Conservation (phyloP, 495 filamentous ascomycete species). For the Penicillium pulvis region DNA sequence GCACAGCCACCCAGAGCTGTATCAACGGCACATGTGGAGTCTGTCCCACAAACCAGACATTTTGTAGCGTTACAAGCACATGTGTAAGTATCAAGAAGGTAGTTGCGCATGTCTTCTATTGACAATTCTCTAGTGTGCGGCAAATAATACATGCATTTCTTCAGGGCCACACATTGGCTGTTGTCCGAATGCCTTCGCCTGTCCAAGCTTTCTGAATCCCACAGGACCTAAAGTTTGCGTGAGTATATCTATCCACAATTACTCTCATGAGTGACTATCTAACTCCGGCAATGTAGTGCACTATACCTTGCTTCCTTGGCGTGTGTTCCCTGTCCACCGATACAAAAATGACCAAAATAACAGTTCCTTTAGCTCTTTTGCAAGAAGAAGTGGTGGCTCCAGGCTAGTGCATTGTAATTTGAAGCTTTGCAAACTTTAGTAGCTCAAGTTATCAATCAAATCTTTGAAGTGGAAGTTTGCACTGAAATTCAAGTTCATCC, state of each 20-base stretch:
- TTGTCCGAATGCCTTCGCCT: constrained; percentile 6
- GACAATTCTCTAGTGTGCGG: constrained; percentile 2
- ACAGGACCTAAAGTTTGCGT: constrained; percentile 9
- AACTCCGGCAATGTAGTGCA: neutral
- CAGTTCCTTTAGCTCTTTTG: neutral
- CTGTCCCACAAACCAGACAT: neutral
- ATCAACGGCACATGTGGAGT: constrained; percentile 6
- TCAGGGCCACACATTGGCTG: constrained; percentile 3
- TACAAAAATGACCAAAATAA: neutral
- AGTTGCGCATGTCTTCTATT: neutral
- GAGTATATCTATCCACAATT: neutral
- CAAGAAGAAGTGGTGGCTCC: neutral
- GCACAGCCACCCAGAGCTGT: constrained; percentile 8
- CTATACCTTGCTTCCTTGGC: constrained; percentile 9
- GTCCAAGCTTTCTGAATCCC: constrained; percentile 5
- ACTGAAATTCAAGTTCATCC: neutral
- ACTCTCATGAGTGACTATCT: neutral
- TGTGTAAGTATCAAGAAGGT: constrained; percentile 5
- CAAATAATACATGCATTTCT: constrained; percentile 4
- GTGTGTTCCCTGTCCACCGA: constrained; percentile 1
- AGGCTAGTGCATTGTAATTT: neutral
- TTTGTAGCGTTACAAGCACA: constrained; percentile 5
- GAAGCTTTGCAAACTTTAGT: neutral
- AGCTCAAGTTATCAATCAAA: too few species aligned
- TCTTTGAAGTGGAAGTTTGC: neutral